phyloP scores from a whole-genome alignment of 169 alveolate genomes.

The Eimeria maxima region DNA sequence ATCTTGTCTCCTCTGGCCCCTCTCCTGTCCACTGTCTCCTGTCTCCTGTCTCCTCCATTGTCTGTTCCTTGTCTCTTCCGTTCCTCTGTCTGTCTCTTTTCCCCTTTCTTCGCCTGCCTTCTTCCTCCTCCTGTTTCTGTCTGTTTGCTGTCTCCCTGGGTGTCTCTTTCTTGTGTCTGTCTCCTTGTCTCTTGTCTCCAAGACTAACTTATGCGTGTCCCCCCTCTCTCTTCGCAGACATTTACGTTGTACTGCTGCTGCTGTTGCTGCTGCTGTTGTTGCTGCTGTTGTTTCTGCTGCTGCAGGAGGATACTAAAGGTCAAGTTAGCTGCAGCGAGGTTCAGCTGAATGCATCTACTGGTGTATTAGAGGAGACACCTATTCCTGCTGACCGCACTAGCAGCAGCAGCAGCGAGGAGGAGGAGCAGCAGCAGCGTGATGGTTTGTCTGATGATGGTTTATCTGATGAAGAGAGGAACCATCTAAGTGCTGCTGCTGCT shows the following conservation, averaged over 20 bases:
- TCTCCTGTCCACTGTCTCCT: not conserved
- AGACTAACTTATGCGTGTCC: not conserved
- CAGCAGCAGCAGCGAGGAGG: not conserved
- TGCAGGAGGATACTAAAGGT: slow-evolving; percentile 32
- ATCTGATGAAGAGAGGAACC: not conserved
- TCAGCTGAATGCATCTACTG: not conserved
- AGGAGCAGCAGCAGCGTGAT: slow-evolving; percentile 20
- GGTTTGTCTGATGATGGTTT: too few species aligned
- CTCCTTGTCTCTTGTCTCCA: not conserved
- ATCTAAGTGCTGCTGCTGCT: slow-evolving; percentile 6
- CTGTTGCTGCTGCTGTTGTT: slow-evolving; percentile 24
- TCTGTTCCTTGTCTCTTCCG: not conserved
- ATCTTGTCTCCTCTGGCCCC: not conserved
- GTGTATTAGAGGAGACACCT: slow-evolving; percentile 12
- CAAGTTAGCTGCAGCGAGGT: slow-evolving; percentile 36
- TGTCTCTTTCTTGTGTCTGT: not conserved
- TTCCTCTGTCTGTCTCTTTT: not conserved
- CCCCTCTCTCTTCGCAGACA: not conserved
- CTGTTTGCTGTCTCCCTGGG: not conserved
- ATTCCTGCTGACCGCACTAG: not conserved
- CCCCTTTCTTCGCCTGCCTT: not conserved
- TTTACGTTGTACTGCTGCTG: not conserved
- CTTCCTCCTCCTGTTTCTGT: not conserved
- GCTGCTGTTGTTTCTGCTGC: slow-evolving; percentile 29
- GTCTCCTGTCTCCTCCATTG: not conserved